Conservation (phyloP, 768 basidiomycete species). For the Favolaschia claudopus region DNA sequence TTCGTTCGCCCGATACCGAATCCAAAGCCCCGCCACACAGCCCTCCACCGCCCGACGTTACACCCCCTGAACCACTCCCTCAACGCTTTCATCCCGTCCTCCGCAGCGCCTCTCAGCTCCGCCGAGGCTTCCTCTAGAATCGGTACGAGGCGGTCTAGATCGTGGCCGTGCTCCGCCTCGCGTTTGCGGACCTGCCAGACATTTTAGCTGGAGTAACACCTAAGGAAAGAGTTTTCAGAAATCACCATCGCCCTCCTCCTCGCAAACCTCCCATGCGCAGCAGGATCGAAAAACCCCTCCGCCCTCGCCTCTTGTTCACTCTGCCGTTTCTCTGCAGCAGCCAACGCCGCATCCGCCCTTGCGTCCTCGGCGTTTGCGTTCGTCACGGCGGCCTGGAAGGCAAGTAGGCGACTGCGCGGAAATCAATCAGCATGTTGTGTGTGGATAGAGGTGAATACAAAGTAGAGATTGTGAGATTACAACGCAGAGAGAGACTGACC, state of each 20-base stretch:
- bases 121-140: slow-evolving; percentile 47
- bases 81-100: slow-evolving; percentile 29
- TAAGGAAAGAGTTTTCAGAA: too few relatives aligned
- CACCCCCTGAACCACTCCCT: slow-evolving; percentile 45
- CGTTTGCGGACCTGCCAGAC: slow-evolving; percentile 37
- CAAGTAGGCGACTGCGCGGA: slow-evolving; percentile 44
- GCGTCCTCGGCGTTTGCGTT: slow-evolving; percentile 37
- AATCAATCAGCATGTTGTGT: neutral
- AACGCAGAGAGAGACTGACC: slow-evolving; percentile 38
- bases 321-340: slow-evolving; percentile 10
- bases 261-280: slow-evolving; percentile 36
- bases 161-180: slow-evolving; percentile 50
- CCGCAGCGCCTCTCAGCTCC: slow-evolving; percentile 42
- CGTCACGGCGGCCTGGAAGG: slow-evolving; percentile 48
- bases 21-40: too few relatives aligned
- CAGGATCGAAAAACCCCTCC: slow-evolving; percentile 18
- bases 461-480: too few relatives aligned
- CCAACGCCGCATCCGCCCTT: slow-evolving; percentile 10
- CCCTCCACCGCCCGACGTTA: slow-evolving; percentile 48
- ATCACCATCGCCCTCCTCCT: too few relatives aligned
- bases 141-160: slow-evolving; percentile 49
- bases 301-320: slow-evolving; percentile 5
- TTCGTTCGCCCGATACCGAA: slow-evolving; percentile 31
- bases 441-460: neutral
- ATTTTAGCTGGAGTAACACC: too few relatives aligned